Conservation (phyloP, 345 rosid genomes). For the Laguncularia racemosa region DNA sequence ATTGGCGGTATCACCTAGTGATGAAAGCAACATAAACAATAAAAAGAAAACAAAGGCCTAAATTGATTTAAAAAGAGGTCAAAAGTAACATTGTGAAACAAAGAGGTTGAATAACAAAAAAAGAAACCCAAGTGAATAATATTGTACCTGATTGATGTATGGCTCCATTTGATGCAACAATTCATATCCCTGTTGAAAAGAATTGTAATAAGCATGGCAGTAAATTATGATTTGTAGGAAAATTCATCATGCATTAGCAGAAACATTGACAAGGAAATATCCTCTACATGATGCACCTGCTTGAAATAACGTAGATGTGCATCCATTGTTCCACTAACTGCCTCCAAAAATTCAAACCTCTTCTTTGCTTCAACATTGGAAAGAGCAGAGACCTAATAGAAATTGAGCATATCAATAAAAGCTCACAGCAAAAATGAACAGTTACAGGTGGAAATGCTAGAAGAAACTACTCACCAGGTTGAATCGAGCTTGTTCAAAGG, state of each 20-base stretch:
- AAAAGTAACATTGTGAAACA: too few relatives aligned
- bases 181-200: slow-evolving; percentile 71
- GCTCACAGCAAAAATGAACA: not conserved
- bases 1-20: too few relatives aligned
- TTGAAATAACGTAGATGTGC: slow-evolving; percentile 98
- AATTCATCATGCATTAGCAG: not conserved
- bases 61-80: too few relatives aligned
- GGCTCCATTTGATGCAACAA: slow-evolving; percentile 99
- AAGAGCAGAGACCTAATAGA: slow-evolving; percentile 69
- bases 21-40: too few relatives aligned
- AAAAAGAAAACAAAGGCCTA: too few relatives aligned
- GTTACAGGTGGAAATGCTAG: not conserved
- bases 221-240: not conserved
- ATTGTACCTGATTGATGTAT: slow-evolving; percentile 77
- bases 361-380: slow-evolving; percentile 96
- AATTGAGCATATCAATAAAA: slow-evolving; percentile 9
- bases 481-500: slow-evolving; percentile 96
- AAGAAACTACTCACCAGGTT: slow-evolving; percentile 44
- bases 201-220: slow-evolving; percentile 11
- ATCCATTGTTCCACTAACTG: slow-evolving; percentile 99
- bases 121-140: not conserved
- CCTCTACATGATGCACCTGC: slow-evolving; percentile 35
- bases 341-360: slow-evolving; percentile 95
- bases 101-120: not conserved
- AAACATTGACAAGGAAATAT: not conserved